phyloP scores from a whole-genome alignment of 305 asterid genomes.

The Fraxinus angustifolia region DNA sequence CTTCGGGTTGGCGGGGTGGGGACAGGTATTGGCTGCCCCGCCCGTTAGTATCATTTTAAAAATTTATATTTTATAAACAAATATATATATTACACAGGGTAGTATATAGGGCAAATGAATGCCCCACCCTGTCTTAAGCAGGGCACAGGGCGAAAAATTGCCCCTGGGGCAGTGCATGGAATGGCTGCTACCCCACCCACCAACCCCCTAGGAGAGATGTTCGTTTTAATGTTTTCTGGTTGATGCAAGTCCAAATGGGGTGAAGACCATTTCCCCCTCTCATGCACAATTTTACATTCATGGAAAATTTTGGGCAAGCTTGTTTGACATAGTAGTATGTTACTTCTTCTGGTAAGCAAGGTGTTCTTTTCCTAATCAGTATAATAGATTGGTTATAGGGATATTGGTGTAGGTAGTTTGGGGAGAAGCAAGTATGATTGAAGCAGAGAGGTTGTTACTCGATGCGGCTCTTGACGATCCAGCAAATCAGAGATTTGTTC shows the following conservation, averaged over 20 bases:
- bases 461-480: conserved; percentile 83
- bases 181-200: not conserved
- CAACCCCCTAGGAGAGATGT: not conserved
- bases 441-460: conserved; percentile 91
- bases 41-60: not conserved
- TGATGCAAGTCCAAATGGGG: not conserved
- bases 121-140: not conserved
- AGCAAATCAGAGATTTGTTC: conserved; percentile 88
- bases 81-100: not conserved
- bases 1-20: not conserved
- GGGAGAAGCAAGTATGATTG: conserved; percentile 97
- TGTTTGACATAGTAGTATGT: not conserved
- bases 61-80: not conserved
- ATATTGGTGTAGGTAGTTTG: conserved; percentile 77
- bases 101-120: not conserved
- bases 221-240: not conserved
- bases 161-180: not conserved
- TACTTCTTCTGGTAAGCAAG: conserved; percentile 6
- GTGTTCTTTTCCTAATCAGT: conserved; percentile 12
- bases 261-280: not conserved
- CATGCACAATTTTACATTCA: not conserved
- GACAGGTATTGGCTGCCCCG: not conserved
- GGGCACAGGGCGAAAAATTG: not conserved
- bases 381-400: conserved; percentile 33
- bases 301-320: not conserved